Evolutionary conservation across 805 yeast species (phyloP), one percentile per base, ranked within the genome.

Genomic region (Yamadazyma philogaea): DNA sequence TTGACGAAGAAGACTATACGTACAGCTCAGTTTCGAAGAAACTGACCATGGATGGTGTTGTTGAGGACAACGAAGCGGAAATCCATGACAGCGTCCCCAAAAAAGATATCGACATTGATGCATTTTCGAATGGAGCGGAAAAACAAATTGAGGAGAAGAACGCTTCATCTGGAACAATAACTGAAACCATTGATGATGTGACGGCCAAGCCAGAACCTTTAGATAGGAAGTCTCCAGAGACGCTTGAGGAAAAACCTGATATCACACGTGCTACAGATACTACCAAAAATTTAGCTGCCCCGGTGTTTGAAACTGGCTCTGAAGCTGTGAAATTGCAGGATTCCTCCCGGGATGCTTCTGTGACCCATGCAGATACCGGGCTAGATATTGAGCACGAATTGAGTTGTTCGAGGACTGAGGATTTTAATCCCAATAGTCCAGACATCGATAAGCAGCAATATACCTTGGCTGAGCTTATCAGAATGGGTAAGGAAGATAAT

Each of bases 401-500:
- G n/a, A n/a, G 12, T 7, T 11, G n/a, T 24, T 24, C 28, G 3
- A 7, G 8, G 10, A 11, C 3, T 7, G n/a, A 11, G 28, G 28
- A 4, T 5, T 3, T 24, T 24, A 24, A 24, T n/a, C 28, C 8
- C 10, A n/a, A 24, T 7, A n/a, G 10, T 3, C 12, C 28, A 24
- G 28, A n/a, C 3, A 24, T 24, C n/a, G 4, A 30, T 6, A 20
- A 16, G 17, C 32, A 34, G 14, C 38, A 35, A 8, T 20, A 34
- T 20, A 31, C 46, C 12, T 38, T 48, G n/a, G 43, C 48, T 7
- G 47, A 48, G 28, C 31, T 48, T 11, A 45, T 48, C 15, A 40
- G 24, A 12, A 30, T 45, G 28, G 51, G 47, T 2, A 37, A 34
- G 19, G 27, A 39, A 16, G 41, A 36, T 24, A 43, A 43, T 24